Conservation (phyloP, 1,284 basidiomycete genomes). For the Sphaerobolus stellatus region DNA sequence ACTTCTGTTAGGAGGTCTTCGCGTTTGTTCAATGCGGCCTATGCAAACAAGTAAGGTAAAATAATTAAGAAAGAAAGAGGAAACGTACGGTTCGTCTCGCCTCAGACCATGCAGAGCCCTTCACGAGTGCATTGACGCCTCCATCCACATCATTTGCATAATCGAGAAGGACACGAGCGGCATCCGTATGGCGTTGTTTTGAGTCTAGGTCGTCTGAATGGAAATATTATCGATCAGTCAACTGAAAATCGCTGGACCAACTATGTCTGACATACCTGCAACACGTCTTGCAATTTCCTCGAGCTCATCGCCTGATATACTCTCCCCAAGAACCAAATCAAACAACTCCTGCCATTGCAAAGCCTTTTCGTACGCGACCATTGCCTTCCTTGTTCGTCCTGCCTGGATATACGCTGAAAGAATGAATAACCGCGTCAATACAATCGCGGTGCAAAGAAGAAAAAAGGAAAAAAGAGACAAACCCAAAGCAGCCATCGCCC, state of each 20-base stretch:
- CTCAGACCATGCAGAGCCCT: slow-evolving; percentile 84
- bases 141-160: slow-evolving; percentile 81
- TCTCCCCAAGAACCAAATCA: slow-evolving; percentile 61
- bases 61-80: slow-evolving; percentile 14
- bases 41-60: not conserved
- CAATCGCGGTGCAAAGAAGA: not conserved
- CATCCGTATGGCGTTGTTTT: slow-evolving; percentile 79
- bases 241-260: not conserved
- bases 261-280: slow-evolving; percentile 52
- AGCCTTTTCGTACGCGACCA: slow-evolving; percentile 83
- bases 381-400: slow-evolving; percentile 72
- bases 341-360: slow-evolving; percentile 90
- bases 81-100: slow-evolving; percentile 76
- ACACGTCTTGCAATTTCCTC: slow-evolving; percentile 68
- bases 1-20: slow-evolving; percentile 71
- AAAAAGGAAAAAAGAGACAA: slow-evolving; percentile 26
- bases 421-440: not conserved
- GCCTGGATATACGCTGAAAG: slow-evolving; percentile 58
- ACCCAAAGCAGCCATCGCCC: slow-evolving; percentile 82
- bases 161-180: slow-evolving; percentile 82
- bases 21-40: slow-evolving; percentile 62
- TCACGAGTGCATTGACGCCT: slow-evolving; percentile 73
- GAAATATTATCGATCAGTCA: slow-evolving; percentile 3
- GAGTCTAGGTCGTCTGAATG: slow-evolving; percentile 72
- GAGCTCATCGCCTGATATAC: slow-evolving; percentile 51